phyloP scores from a whole-genome alignment of 331 rosid genomes.

The Quercus phellos region DNA sequence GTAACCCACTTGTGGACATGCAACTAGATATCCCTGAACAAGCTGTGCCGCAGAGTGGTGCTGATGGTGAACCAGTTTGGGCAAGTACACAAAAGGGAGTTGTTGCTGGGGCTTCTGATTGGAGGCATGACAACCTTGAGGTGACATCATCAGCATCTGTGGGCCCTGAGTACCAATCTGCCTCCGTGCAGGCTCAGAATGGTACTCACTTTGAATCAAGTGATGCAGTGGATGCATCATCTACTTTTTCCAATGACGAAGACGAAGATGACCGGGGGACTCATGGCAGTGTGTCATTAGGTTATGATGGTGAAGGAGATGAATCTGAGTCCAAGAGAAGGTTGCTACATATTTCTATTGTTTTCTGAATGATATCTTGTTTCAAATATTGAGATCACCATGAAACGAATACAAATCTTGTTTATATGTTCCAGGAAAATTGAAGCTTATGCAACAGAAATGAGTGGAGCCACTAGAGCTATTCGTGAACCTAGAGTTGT shows the following conservation, averaged over 20 bases:
- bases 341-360: conserved; percentile 36
- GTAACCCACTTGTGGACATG: conserved; percentile 49
- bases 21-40: conserved; percentile 61
- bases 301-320: conserved; percentile 85
- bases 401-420: not conserved
- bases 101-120: conserved; percentile 45
- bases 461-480: conserved; percentile 98
- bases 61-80: conserved; percentile 55
- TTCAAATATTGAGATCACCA: conserved; percentile 13
- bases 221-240: conserved; percentile 80
- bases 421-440: conserved; percentile 60
- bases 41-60: conserved; percentile 52
- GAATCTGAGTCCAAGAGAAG: conserved; percentile 94
- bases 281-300: conserved; percentile 84
- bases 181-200: conserved; percentile 62
- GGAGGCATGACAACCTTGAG: conserved; percentile 77
- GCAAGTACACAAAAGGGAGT: conserved; percentile 48
- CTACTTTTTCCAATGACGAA: conserved; percentile 85
- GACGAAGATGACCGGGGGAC: conserved; percentile 89
- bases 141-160: conserved; percentile 62
- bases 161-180: conserved; percentile 63
- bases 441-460: conserved; percentile 75
- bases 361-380: conserved; percentile 15
- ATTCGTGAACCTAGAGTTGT: conserved; percentile 98
- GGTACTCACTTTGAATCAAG: conserved; percentile 55